Base-by-base conservation (phyloP, 106 monocot genomes). In the Apostasia shenzhenica region DNA sequence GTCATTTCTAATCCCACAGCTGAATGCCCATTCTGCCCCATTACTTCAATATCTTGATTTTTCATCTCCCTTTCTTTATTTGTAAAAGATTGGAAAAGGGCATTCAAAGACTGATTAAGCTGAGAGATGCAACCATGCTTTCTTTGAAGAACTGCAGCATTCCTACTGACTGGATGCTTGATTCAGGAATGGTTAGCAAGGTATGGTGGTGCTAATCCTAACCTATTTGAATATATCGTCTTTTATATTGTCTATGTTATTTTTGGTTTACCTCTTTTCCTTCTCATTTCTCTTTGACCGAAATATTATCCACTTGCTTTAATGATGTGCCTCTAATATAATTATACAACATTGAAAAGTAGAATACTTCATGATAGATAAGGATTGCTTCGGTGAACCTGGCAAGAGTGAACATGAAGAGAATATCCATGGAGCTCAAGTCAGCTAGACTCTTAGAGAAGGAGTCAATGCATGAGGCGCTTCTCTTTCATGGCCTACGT, bases 401-500 rank as follows among this genome's bases (percentile, higher is more conserved):
- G 5, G 85, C 92, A 37, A 92, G 79, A 63, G 48, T 79, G 14
- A 85, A 79, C 62, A 74, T 88, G 66, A 88, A 73, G 69, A 80
- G 83, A 77, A 73, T 88, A 12, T 66, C 81, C 37, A 61, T 51
- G 13, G 92, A 92, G 70, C 81, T 88, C 26, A 74, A 81, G 46
- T 74, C 72, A 2, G 46, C 51, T 60, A n/a, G 76, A 51, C 73
- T 69, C 58, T 67, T 66, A 1, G 91, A 85, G 46, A 88, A 70
- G 69, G 88, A 88, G 59, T 71, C 78, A 11, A 63, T 72, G 48
- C 82, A 80, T 1, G 82, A 85, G 53, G 61, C 82, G n/a, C 78
- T 92, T 44, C 68, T 92, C 11, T 63, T 79, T 62, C 88, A 85
- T 66, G 81, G 88, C 13, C 81, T 92, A 48, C 88, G 79, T 39